phyloP scores from a whole-genome alignment of 176 grass and related monocot species.

The Triticum turgidum region DNA sequence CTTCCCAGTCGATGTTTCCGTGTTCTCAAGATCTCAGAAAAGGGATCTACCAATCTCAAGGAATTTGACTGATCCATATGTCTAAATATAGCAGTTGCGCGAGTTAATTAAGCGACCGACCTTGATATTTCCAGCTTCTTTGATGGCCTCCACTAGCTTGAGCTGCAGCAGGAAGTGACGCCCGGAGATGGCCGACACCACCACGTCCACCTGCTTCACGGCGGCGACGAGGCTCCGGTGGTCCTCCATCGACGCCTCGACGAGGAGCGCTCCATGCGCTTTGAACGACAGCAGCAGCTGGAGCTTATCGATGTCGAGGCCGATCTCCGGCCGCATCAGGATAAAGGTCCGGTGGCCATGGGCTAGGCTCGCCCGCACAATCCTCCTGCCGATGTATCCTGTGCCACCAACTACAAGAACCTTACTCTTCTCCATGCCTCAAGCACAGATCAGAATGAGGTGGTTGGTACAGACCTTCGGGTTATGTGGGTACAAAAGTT shows the following conservation, averaged over 20 bases:
- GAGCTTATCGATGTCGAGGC: slow-evolving; percentile 32
- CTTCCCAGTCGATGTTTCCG: not conserved
- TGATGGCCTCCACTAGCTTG: slow-evolving; percentile 68
- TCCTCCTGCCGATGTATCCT: slow-evolving; percentile 36
- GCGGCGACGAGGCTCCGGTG: slow-evolving; percentile 46
- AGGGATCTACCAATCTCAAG: not conserved
- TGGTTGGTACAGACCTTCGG: not conserved
- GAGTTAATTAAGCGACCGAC: slow-evolving; percentile 7
- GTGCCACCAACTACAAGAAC: slow-evolving; percentile 47
- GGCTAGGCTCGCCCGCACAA: slow-evolving; percentile 41
- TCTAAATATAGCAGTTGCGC: not conserved
- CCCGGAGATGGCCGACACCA: slow-evolving; percentile 46
- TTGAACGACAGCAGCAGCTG: slow-evolving; percentile 60
- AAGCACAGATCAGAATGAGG: not conserved
- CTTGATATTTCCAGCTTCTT: slow-evolving; percentile 64
- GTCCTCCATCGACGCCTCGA: slow-evolving; percentile 55
- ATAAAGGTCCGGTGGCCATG: slow-evolving; percentile 48
- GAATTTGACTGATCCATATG: not conserved
- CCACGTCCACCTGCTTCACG: slow-evolving; percentile 57
- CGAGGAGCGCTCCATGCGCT: slow-evolving; percentile 42
- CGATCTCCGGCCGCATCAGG: slow-evolving; percentile 50
- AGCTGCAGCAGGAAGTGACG: slow-evolving; percentile 27
- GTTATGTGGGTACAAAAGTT: not conserved
- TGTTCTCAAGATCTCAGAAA: not conserved
- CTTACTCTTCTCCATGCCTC: not conserved